These are phyloP conservation scores for Penicillium paxilli DNA, from an alignment of 495 filamentous ascomycete species.

Conservation along the genomic window DNA sequence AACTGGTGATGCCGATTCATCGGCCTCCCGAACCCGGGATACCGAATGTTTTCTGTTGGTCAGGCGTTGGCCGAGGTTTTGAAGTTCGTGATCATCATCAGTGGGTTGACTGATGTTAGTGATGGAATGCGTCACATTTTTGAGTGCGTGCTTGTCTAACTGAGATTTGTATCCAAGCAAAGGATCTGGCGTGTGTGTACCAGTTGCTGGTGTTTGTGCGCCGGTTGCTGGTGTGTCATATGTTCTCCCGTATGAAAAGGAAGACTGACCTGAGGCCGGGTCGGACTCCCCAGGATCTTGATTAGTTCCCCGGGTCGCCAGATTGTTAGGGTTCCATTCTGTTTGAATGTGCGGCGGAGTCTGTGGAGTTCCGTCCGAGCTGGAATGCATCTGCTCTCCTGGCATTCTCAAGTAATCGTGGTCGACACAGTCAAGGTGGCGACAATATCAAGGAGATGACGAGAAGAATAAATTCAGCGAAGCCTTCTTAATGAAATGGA, in stretches of 20 bases:
- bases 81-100: slow-evolving; percentile 17
- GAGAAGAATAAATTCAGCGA: background rate
- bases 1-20: slow-evolving; percentile 19
- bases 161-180: slow-evolving; percentile 12
- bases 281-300: slow-evolving; percentile 10
- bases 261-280: slow-evolving; percentile 19
- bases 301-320: background rate
- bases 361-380: slow-evolving; percentile 10
- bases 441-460: background rate
- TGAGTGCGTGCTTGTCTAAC: slow-evolving; percentile 16
- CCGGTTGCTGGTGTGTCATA: slow-evolving; percentile 25
- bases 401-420: slow-evolving; percentile 9
- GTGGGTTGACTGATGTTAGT: slow-evolving; percentile 2
- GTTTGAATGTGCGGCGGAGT: slow-evolving; percentile 8
- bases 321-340: background rate
- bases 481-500: background rate
- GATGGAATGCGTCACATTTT: slow-evolving; percentile 15
- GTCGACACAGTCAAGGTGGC: background rate
- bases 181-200: slow-evolving; percentile 25
- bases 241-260: slow-evolving; percentile 18
- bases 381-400: slow-evolving; percentile 7
- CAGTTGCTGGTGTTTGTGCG: slow-evolving; percentile 26
- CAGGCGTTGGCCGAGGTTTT: slow-evolving; percentile 11
- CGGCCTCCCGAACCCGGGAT: slow-evolving; percentile 13
- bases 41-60: slow-evolving; percentile 21